Evolutionary conservation across 1,284 basidiomycete genomes (phyloP), one percentile per base, ranked within the genome.

Genomic region (Ceratobasidium sp.): DNA sequence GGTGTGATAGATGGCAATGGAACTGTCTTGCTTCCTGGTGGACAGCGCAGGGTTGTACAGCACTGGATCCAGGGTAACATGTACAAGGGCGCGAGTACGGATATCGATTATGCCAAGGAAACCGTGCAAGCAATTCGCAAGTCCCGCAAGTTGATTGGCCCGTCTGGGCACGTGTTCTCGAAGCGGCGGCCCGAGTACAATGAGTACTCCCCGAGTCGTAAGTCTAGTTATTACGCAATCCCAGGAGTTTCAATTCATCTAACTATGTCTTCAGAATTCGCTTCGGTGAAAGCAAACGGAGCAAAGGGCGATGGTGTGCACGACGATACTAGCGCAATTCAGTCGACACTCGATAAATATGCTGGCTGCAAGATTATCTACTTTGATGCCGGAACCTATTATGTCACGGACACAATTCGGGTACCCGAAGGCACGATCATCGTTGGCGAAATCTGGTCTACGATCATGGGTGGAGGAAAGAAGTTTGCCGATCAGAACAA

Each of bases 381-480:
- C 79, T 87, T 92, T 74, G 71, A 73, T 54, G 69, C 71, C 6
- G 72, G 72, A 54, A 60, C 85, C 12, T 93, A 93, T 77, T 78
- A 90, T 64, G 84, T 93, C 72, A 84, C 87, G 12, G 82, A 84
- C 32, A 93, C 91, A 1, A 82, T 93, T 56, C 82, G 81, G 0
- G 86, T 93, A 69, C 91, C 91, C 13, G 84, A 86, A 1, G 90
- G 87, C 17, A 85, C 88, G 0, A 86, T 85, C 52, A 80, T 93
- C 34, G 84, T 89, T 7, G 91, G 91, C 32, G 91, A 93, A 75
- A 87, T 85, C 0, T 93, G 89, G 89, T 84, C 89, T 0, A 85
- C 86, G 22, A 86, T 93, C 69, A 84, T 90, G 54, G 91, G 87
- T 1, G 81, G 80, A 31, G 91, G 91, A 0, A 72, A 78, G 17